These are phyloP conservation scores for Chytriomyces hyalinus DNA, from an alignment of 192 early-diverging fungal species.

Conservation along the genomic window DNA sequence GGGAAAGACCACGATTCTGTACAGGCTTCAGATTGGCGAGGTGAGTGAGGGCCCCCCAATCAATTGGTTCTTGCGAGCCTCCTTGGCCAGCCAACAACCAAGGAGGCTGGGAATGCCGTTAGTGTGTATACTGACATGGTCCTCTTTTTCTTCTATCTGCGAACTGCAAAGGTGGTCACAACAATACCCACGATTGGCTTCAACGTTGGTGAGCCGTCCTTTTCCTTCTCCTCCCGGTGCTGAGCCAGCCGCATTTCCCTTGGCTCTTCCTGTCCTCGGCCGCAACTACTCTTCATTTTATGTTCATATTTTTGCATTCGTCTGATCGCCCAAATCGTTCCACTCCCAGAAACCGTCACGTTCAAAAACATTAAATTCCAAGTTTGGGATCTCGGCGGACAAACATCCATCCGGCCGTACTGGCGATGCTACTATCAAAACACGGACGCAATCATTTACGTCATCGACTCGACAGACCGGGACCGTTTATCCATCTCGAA, in stretches of 20 bases:
- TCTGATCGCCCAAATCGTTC: not conserved
- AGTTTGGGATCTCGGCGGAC: slow-evolving; percentile 96
- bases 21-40: slow-evolving; percentile 94
- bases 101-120: too few species aligned
- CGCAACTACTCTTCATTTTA: too few species aligned
- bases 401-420: slow-evolving; percentile 89
- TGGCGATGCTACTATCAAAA: slow-evolving; percentile 99
- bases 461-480: slow-evolving; percentile 91
- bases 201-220: slow-evolving; percentile 56
- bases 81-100: too few species aligned
- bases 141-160: not conserved
- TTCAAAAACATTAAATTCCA: slow-evolving; percentile 99
- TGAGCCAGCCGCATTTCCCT: too few species aligned
- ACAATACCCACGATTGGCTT: slow-evolving; percentile 92
- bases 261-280: too few species aligned
- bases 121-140: not conserved
- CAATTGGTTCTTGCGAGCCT: not conserved
- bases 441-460: slow-evolving; percentile 98
- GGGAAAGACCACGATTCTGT: slow-evolving; percentile 97
- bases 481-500: slow-evolving; percentile 86
- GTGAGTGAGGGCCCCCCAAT: slow-evolving; percentile 48
- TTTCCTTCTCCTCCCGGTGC: not conserved
- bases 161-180: slow-evolving; percentile 63
- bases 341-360: slow-evolving; percentile 76
- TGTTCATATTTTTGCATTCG: too few species aligned